A percentile compares a stretch with the other conserved stretches of the same genome.
Conservation (phyloP, 2,329 filamentous ascomycete genomes). For the Neobulgaria alba region DNA sequence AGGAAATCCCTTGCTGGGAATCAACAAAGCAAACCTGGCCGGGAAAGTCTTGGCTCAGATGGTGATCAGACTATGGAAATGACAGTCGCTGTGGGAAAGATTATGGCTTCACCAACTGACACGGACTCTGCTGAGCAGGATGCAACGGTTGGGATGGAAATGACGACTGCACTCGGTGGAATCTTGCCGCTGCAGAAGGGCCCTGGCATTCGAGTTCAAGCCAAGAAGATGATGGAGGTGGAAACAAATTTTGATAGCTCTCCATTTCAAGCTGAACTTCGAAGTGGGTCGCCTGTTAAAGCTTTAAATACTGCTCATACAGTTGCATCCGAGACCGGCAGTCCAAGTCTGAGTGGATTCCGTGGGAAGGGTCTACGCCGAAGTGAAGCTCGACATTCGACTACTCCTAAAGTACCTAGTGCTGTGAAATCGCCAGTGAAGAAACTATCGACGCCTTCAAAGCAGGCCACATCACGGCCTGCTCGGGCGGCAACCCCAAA, state of each 20-base stretch:
- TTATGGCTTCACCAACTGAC: constrained; percentile 28
- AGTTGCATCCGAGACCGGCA: constrained; percentile 40
- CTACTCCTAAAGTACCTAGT: constrained; percentile 30
- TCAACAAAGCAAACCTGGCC: constrained; percentile 26
- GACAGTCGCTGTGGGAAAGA: constrained; percentile 43
- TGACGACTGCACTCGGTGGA: constrained; percentile 49
- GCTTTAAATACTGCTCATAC: constrained; percentile 26
- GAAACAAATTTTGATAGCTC: constrained; percentile 43
- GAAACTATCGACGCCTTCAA: constrained; percentile 32
- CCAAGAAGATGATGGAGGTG: constrained; percentile 50
- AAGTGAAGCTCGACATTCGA: constrained; percentile 37
- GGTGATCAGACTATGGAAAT: constrained; percentile 38
- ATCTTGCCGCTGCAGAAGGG: constrained; percentile 37
- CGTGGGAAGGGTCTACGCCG: constrained; percentile 41
- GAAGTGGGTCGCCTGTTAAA: constrained; percentile 32
- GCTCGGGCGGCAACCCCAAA: constrained; percentile 38
- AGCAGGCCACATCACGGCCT: constrained; percentile 36
- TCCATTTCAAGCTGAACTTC: constrained; percentile 31
- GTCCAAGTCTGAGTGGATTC: constrained; percentile 46
- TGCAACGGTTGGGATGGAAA: constrained; percentile 48
- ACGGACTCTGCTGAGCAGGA: constrained; percentile 33
- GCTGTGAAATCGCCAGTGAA: constrained; percentile 23
- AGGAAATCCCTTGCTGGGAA: constrained; percentile 14
- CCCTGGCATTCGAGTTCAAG: constrained; percentile 37
- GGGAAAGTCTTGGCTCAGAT: constrained; percentile 25